Percentiles rank a stretch among this genome's conserved stretches.
Conservation (phyloP, 495 filamentous ascomycete species). For the Letharia lupina region DNA sequence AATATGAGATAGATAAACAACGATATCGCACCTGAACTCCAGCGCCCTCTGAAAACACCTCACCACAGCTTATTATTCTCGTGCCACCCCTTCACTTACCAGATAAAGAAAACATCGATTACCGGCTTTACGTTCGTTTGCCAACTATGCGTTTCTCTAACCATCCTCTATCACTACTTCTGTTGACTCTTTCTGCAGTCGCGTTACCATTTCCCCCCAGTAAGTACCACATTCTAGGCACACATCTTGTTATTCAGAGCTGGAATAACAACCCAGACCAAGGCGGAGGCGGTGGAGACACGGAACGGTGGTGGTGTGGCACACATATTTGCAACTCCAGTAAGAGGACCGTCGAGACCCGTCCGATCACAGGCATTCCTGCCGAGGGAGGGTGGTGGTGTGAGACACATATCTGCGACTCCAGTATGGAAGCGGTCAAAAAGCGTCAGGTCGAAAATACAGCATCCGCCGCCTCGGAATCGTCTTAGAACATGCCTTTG, state of each 20-base stretch:
- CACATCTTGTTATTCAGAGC: no score
- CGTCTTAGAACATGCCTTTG: no score
- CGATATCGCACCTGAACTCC: neutral
- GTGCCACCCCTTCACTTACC: neutral
- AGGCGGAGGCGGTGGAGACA: no score
- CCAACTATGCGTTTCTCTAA: neutral
- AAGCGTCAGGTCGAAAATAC: neutral
- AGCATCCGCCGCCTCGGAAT: neutral
- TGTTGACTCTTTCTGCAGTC: neutral
- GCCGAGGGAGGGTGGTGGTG: neutral
- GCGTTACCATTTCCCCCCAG: neutral
- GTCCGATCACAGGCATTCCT: no score
- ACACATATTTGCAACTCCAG: neutral
- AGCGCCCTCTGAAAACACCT: neutral
- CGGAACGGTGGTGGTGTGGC: neutral
- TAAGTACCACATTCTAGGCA: no score
- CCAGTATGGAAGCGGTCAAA: neutral
- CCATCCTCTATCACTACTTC: neutral
- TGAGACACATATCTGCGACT: neutral
- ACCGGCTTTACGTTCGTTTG: neutral
- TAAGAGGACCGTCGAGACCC: no score
- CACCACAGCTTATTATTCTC: neutral
- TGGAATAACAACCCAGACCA: no score
- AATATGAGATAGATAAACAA: neutral
- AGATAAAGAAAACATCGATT: neutral